phyloP scores from a whole-genome alignment of 768 basidiomycete species.

The Leccinum subtestaceum region DNA sequence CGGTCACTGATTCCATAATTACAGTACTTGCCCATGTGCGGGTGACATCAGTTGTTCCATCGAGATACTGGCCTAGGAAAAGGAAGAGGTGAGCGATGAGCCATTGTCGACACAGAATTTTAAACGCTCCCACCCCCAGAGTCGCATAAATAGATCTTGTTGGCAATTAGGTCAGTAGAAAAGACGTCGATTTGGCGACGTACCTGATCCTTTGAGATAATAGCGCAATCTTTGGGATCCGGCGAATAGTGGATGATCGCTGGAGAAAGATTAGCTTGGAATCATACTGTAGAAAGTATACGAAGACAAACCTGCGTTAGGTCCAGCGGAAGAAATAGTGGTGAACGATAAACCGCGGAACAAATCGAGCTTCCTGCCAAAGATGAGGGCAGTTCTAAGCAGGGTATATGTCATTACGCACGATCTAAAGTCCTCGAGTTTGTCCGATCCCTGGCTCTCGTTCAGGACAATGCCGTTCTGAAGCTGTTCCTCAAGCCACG shows the following conservation, averaged over 20 bases:
- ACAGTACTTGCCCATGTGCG: conserved; percentile 67
- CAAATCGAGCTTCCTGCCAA: conserved; percentile 60
- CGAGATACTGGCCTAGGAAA: conserved; percentile 69
- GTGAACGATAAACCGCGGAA: conserved; percentile 89
- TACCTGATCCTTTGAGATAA: conserved; percentile 75
- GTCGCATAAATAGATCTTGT: conserved; percentile 73
- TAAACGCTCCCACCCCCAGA: conserved; percentile 60
- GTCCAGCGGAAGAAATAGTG: conserved; percentile 90
- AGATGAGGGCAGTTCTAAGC: not conserved
- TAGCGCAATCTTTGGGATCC: conserved; percentile 65
- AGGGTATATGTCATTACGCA: conserved; percentile 37
- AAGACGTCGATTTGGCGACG: not conserved
- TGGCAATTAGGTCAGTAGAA: conserved; percentile 38
- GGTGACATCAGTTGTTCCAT: conserved; percentile 95
- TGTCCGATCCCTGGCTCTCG: conserved; percentile 78
- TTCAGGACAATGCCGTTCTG: conserved; percentile 56
- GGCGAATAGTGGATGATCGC: conserved; percentile 95
- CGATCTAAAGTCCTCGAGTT: conserved; percentile 80
- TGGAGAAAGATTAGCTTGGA: conserved; percentile 22
- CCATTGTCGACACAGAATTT: not conserved
- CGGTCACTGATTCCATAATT: not conserved
- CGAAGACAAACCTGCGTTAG: conserved; percentile 72
- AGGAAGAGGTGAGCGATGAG: not conserved
- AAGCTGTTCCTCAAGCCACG: conserved; percentile 91
- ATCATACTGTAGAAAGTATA: not conserved